These are phyloP conservation scores for Rhizophora mangle DNA, from an alignment of 345 rosid genomes.

Conservation along the genomic window DNA sequence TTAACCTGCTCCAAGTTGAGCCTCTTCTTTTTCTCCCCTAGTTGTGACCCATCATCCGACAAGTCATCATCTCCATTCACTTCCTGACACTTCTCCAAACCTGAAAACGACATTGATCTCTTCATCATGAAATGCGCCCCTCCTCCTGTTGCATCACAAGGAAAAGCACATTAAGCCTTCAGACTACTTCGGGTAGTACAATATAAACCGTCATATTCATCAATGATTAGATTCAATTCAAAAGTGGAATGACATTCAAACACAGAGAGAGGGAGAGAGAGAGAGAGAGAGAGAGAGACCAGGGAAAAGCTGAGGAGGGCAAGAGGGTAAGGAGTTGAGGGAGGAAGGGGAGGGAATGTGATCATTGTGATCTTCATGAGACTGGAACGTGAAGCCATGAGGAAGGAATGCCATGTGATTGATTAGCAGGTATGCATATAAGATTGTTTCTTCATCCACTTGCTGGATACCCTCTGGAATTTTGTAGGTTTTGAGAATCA, in stretches of 20 bases:
- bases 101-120: slow-evolving; percentile 76
- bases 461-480: not conserved
- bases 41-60: slow-evolving; percentile 57
- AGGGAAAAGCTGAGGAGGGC: slow-evolving; percentile 70
- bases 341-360: slow-evolving; percentile 59
- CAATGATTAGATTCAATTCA: not conserved
- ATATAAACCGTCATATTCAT: not conserved
- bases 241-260: not conserved
- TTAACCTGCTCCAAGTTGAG: slow-evolving; percentile 35
- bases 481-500: not conserved
- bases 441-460: not conserved
- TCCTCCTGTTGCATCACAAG: slow-evolving; percentile 36
- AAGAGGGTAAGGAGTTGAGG: slow-evolving; percentile 51
- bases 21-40: slow-evolving; percentile 40
- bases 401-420: slow-evolving; percentile 66
- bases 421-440: slow-evolving; percentile 1
- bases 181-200: no score
- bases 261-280: not conserved
- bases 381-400: slow-evolving; percentile 58
- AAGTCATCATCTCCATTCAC: slow-evolving; percentile 61
- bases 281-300: slow-evolving; percentile 32
- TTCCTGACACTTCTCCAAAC: slow-evolving; percentile 48
- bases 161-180: not conserved
- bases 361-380: slow-evolving; percentile 50
- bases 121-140: slow-evolving; percentile 61